Conservation (phyloP, 2,329 filamentous ascomycete species). For the Clonostachys sp. region DNA sequence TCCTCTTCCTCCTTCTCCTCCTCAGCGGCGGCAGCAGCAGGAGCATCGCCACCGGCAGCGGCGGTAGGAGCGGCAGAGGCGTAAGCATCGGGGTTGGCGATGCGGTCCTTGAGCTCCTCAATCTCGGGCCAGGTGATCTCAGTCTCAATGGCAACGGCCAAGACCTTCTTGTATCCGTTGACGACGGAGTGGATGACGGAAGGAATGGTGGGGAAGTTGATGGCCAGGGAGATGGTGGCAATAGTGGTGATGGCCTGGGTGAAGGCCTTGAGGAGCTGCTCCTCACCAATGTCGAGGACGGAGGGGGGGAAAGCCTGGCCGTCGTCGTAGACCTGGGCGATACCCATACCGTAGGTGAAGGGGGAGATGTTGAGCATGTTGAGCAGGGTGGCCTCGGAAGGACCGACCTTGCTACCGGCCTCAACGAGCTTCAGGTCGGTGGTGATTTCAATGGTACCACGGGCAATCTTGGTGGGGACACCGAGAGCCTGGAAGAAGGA, state of each 20-base stretch:
- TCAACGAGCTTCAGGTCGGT: constrained; percentile 97
- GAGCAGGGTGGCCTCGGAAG: constrained; percentile 96
- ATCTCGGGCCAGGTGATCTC: constrained; percentile 95
- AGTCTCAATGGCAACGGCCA: constrained; percentile 85
- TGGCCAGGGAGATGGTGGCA: constrained; percentile 83
- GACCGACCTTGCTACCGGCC: constrained; percentile 88
- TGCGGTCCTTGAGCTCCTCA: constrained; percentile 97
- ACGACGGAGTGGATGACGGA: constrained; percentile 94
- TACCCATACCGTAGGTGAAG: constrained; percentile 98
- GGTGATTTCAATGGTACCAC: constrained; percentile 99
- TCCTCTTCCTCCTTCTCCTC: constrained; percentile 65
- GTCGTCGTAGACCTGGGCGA: constrained; percentile 94
- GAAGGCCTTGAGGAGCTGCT: constrained; percentile 86
- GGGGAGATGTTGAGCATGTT: constrained; percentile 99
- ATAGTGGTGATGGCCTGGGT: constrained; percentile 78
- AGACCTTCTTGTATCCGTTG: constrained; percentile 97
- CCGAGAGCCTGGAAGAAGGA: constrained; percentile 99
- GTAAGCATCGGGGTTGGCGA: constrained; percentile 97
- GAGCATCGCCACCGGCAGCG: constrained; percentile 46
- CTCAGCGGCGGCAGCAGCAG: constrained; percentile 51
- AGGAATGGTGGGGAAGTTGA: constrained; percentile 93
- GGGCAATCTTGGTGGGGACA: constrained; percentile 99
- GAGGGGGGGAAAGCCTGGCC: constrained; percentile 84
- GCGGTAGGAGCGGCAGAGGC: constrained; percentile 75
- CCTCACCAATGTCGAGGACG: constrained; percentile 92